phyloP scores from a whole-genome alignment of 352 stramenopile genomes.

The Globisporangium paroecandrum region DNA sequence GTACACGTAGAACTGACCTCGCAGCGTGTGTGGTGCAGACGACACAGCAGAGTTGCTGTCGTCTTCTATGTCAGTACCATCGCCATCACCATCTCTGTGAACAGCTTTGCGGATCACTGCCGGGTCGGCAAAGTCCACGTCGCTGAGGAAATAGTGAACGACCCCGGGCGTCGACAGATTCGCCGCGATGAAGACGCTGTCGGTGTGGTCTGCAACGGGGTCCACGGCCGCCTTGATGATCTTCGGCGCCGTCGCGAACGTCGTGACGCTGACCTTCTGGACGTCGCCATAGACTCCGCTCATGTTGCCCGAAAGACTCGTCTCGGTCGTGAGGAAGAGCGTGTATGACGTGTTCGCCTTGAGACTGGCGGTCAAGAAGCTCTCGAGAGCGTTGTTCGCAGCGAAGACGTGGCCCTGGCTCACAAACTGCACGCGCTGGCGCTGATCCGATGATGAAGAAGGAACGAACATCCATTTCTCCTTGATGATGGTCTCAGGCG shows the following conservation, averaged over 20 bases:
- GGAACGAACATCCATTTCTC: conserved; percentile 1
- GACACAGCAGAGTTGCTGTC: background rate
- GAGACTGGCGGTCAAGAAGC: conserved; percentile 26
- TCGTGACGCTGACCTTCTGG: conserved; percentile 32
- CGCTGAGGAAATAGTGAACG: conserved; percentile 71
- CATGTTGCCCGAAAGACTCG: conserved; percentile 26
- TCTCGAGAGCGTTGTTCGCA: background rate
- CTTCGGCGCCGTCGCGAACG: conserved; percentile 49
- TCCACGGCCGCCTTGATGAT: conserved; percentile 58
- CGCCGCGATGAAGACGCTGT: conserved; percentile 50
- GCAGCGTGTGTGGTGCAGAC: conserved; percentile 35
- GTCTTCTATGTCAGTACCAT: background rate
- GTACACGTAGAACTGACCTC: conserved; percentile 41
- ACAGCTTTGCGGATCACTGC: conserved; percentile 32
- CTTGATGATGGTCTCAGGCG: conserved; percentile 15
- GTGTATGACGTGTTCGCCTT: conserved; percentile 56
- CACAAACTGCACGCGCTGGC: conserved; percentile 10
- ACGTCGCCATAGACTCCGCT: conserved; percentile 51
- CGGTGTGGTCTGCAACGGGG: conserved; percentile 35
- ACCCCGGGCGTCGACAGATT: conserved; percentile 66
- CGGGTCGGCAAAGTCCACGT: conserved; percentile 78
- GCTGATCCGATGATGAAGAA: background rate
- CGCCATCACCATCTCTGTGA: background rate
- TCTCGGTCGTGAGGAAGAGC: conserved; percentile 49
- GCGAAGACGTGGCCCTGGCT: conserved; percentile 7